Evolutionary conservation across 2,329 filamentous ascomycete genomes (phyloP), one percentile per base, ranked within the genome.

Genomic region (Aspergillus sergii): DNA sequence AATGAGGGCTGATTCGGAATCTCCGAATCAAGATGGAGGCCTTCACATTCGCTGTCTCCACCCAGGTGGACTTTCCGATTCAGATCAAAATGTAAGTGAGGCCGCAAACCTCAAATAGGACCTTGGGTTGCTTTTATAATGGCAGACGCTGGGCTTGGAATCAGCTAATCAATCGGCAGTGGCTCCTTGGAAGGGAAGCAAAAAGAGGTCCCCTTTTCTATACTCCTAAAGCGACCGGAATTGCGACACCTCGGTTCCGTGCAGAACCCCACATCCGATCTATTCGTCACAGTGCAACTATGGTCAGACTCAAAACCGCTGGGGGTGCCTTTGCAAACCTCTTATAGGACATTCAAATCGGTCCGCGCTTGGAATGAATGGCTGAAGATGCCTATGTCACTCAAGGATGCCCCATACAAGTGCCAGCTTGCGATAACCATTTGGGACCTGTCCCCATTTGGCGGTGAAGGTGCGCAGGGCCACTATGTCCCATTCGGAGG

Each of bases 291-390:
- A 0, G 91, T 90, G 10, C 95, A 98, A 78, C 86, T 98, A 72
- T 99, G 94, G 91, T 92, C 94, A 14, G 93, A 96, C 72, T 97
- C 94, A 32, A 99, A 99, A 76, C 93, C 94, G 41, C 82, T 99
- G 69, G 96, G 94, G 0, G 92, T 98, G 1, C 91, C 93, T 0
- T 86, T 96, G 12, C 94, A 98, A 77, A 99, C 95, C 3, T 87
- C 93, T 28, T 98, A 98, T 80, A 97, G 93, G 74, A 82, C 92
- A 9, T 98, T 99, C 76, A 93, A 93, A 75, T 86, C 86, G 41
- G 88, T 62, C 34, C 70, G 73, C 63, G 89, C 88, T 74, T 97
- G 95, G 95, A 97, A 96, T 75, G 94, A 98, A 81, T 99, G 96
- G 95, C 86, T 99, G 32, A 88, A 90, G 36, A 82, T 99, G 45